Conservation (phyloP, 371 early-diverging fungal genomes). For the Batkoa obscura region DNA sequence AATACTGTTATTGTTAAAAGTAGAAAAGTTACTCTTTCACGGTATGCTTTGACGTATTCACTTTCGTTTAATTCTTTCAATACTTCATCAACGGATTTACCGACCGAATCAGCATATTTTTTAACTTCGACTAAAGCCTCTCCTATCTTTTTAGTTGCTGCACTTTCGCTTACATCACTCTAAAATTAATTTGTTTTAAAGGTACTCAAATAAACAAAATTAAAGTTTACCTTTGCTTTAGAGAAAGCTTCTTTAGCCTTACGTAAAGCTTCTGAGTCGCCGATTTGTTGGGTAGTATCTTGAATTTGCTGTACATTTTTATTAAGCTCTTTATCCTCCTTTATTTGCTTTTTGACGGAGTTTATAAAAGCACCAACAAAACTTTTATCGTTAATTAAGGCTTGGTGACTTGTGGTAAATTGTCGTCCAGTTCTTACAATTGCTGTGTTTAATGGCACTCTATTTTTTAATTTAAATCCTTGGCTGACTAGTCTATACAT, state of each 20-base stretch:
- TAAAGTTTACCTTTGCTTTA: constrained; percentile 30
- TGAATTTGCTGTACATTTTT: constrained; percentile 71
- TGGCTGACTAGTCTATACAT: too few relatives aligned
- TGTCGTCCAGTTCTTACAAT: too few relatives aligned
- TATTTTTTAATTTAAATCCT: too few relatives aligned
- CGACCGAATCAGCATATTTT: constrained; percentile 53
- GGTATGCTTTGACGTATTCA: constrained; percentile 59
- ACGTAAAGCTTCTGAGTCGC: constrained; percentile 73
- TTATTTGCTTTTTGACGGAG: constrained; percentile 71
- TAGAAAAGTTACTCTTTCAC: constrained; percentile 43
- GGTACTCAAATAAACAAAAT: background rate
- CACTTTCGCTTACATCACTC: constrained; percentile 18
- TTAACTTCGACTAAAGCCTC: constrained; percentile 57
- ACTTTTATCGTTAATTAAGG: constrained; percentile 8
- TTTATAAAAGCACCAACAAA: constrained; percentile 43
- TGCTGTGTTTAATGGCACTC: too few relatives aligned
- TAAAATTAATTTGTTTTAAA: constrained; percentile 5
- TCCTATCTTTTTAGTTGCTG: constrained; percentile 30
- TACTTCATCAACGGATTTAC: constrained; percentile 48
- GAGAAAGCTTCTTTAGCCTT: constrained; percentile 68
- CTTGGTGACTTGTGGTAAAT: too few relatives aligned
- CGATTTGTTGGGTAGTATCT: constrained; percentile 56
- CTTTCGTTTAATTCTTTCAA: constrained; percentile 72
- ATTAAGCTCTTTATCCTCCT: constrained; percentile 81
- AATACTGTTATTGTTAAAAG: constrained; percentile 7